Conservation (phyloP, 2,329 filamentous ascomycete genomes). For the Nemania abortiva region DNA sequence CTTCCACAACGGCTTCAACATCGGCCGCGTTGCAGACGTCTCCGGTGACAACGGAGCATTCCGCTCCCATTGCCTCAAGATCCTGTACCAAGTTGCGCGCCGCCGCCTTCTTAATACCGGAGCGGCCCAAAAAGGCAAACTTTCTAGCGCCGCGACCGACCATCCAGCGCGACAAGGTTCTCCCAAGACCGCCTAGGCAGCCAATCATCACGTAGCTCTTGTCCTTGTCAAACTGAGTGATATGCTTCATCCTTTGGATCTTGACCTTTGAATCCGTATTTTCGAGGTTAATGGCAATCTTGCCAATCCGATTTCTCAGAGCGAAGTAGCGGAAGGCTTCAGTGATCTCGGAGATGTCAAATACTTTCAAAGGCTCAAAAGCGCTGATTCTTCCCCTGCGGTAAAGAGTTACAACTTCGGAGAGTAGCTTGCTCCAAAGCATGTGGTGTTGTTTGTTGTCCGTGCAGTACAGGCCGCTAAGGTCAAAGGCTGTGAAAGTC, state of each 20-base stretch:
- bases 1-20: conserved; percentile 24
- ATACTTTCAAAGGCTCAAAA: conserved; percentile 7
- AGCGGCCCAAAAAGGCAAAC: conserved; percentile 51
- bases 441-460: conserved; percentile 37
- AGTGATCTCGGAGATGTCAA: conserved; percentile 19
- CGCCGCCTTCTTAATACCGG: conserved; percentile 40
- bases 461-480: conserved; percentile 50
- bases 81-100: conserved; percentile 41
- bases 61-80: conserved; percentile 14
- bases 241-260: conserved; percentile 10
- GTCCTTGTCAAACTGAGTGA: not conserved
- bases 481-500: conserved; percentile 18
- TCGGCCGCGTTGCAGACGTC: conserved; percentile 31
- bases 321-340: conserved; percentile 27
- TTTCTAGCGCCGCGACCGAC: conserved; percentile 46
- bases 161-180: conserved; percentile 45
- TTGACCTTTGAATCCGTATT: conserved; percentile 13
- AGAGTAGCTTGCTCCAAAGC: conserved; percentile 5
- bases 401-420: conserved; percentile 17
- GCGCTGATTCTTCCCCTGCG: conserved; percentile 4
- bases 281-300: conserved; percentile 27
- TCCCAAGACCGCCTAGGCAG: conserved; percentile 47
- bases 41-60: conserved; percentile 29
- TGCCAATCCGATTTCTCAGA: conserved; percentile 22
- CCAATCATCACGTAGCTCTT: conserved; percentile 34